Percentiles rank a stretch among this genome's conserved stretches.
phyloP scores from a whole-genome alignment of 129 eudicot genomes.

The Kitagawia praeruptora region DNA sequence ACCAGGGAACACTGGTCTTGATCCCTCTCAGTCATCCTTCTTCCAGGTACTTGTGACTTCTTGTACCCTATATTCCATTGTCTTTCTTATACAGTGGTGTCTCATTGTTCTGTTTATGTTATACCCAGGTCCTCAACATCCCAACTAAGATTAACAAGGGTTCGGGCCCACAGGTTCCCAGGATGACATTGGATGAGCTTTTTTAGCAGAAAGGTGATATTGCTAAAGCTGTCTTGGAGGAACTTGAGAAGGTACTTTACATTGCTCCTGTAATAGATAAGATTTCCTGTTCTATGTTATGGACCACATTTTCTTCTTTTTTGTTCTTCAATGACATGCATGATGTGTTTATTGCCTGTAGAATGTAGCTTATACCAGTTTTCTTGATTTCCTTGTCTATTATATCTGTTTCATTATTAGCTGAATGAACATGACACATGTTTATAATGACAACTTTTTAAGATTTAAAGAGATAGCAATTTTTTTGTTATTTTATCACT shows the following conservation, averaged over 20 bases:
- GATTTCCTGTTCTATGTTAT: neutral
- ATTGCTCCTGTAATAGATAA: neutral
- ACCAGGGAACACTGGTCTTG: no score
- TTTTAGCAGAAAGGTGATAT: conserved; percentile 77
- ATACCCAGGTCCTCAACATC: no score
- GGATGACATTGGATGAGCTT: conserved; percentile 58
- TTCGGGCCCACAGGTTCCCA: conserved; percentile 75
- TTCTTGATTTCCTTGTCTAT: neutral
- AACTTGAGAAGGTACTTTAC: conserved; percentile 63
- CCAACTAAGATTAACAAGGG: no score
- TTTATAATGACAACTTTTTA: neutral
- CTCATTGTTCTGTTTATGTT: no score
- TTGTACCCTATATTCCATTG: no score
- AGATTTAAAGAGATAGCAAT: no score
- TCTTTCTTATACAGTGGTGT: no score
- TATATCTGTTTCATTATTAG: neutral
- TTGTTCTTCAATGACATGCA: neutral
- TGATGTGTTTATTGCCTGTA: neutral
- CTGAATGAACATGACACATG: neutral
- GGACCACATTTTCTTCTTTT: neutral
- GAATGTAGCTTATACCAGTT: neutral
- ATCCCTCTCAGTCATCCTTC: no score
- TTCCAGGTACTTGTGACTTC: no score
- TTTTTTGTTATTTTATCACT: neutral
- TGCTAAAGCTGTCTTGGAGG: conserved; percentile 57